A percentile compares a stretch with the other conserved stretches of the same genome.
Conservation (phyloP, 106 monocot species). For the Agapanthus africanus region DNA sequence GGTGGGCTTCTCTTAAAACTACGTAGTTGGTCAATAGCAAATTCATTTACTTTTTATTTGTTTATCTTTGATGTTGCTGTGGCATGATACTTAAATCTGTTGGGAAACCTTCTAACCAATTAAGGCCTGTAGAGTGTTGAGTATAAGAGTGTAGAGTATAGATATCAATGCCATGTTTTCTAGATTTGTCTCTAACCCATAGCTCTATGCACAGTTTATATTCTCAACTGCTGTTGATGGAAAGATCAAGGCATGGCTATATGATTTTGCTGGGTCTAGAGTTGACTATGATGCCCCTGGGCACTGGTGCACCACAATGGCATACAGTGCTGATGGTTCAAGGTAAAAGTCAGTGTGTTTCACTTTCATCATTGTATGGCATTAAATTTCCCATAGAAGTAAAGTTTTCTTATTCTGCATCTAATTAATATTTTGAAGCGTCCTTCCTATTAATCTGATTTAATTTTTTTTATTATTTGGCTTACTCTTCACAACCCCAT, state of each 20-base stretch:
- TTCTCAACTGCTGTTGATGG: slow-evolving; percentile 60
- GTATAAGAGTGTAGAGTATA: not conserved
- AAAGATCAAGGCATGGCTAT: slow-evolving; percentile 97
- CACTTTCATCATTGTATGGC: not conserved
- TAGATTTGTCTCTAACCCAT: not conserved
- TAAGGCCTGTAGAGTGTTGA: not conserved
- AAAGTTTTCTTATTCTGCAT: not conserved
- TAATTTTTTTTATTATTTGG: not conserved
- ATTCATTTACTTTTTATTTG: not conserved
- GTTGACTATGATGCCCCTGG: slow-evolving; percentile 95
- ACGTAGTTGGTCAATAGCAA: not conserved
- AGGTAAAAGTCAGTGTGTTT: slow-evolving; percentile 32
- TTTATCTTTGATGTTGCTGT: not conserved
- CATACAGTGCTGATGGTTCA: slow-evolving; percentile 90
- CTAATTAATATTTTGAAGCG: not conserved
- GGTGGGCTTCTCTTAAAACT: not conserved
- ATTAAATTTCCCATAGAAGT: not conserved
- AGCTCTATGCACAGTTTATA: slow-evolving; percentile 23
- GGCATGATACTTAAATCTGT: not conserved
- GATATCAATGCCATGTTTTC: not conserved
- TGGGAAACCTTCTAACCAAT: not conserved
- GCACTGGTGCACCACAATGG: slow-evolving; percentile 88
- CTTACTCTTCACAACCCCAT: not conserved
- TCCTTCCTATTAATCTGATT: not conserved
- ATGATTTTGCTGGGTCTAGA: slow-evolving; percentile 84